These are phyloP conservation scores for Bjerkandera adusta DNA, from an alignment of 1,284 basidiomycete species.

Conservation along the genomic window DNA sequence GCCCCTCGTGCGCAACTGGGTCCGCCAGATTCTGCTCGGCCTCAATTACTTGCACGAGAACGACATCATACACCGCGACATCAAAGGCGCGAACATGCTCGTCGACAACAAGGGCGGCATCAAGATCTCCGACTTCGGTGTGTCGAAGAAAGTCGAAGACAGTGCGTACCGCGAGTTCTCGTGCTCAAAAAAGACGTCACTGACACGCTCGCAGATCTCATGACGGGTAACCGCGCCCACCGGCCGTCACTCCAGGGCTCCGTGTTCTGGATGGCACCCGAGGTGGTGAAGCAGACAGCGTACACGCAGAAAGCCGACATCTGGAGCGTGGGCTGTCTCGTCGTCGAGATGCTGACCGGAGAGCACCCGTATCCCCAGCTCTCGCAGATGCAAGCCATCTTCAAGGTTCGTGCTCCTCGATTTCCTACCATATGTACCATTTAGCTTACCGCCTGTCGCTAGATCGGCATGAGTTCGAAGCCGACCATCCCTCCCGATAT, in stretches of 20 bases:
- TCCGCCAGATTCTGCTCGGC: conserved; percentile 91
- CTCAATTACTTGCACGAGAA: conserved; percentile 91
- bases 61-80: conserved; percentile 97
- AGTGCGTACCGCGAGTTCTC: conserved; percentile 53
- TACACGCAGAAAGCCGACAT: conserved; percentile 97
- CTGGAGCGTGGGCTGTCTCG: conserved; percentile 96
- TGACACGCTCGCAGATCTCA: conserved; percentile 7
- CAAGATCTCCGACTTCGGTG: conserved; percentile 99
- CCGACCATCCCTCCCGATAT: conserved; percentile 89
- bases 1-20: conserved; percentile 90
- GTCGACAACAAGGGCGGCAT: conserved; percentile 98
- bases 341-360: conserved; percentile 98
- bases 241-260: conserved; percentile 94
- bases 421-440: neutral
- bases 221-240: conserved; percentile 73
- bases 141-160: conserved; percentile 96
- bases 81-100: conserved; percentile 97
- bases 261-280: conserved; percentile 99
- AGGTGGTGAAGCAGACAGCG: conserved; percentile 94
- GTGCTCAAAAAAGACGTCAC: neutral
- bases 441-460: conserved; percentile 3
- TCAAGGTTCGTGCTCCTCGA: conserved; percentile 59
- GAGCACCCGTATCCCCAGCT: conserved; percentile 97
- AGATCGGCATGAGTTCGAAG: conserved; percentile 87
- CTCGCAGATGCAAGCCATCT: conserved; percentile 99